Conservation (phyloP, 2,329 filamentous ascomycete species). For the Scopulariopsis brevicaulis region DNA sequence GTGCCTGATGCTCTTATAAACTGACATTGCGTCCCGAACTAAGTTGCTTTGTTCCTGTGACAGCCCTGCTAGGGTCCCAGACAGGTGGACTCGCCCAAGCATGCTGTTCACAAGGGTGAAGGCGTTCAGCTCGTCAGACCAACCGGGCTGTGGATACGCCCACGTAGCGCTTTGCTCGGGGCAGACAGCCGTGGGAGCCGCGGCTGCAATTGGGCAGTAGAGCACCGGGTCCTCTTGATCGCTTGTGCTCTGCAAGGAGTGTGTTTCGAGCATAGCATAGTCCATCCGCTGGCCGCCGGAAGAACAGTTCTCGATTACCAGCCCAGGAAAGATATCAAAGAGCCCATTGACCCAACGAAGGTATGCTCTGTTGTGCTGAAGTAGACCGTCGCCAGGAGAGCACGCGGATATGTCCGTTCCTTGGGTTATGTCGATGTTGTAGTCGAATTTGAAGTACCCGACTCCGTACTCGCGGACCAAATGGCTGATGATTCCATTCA, state of each 20-base stretch:
- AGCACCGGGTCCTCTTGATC: constrained; percentile 20
- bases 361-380: constrained; percentile 20
- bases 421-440: constrained; percentile 21
- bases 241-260: constrained; percentile 20
- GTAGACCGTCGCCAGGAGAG: constrained; percentile 13
- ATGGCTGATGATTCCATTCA: constrained; percentile 13
- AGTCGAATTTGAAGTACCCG: constrained; percentile 24
- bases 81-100: constrained; percentile 18
- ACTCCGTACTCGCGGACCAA: constrained; percentile 15
- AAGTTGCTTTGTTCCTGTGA: constrained; percentile 11
- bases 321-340: constrained; percentile 13
- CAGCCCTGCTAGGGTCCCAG: constrained; percentile 16
- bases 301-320: constrained; percentile 23
- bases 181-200: constrained; percentile 18
- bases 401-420: constrained; percentile 16
- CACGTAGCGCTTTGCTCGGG: constrained; percentile 22
- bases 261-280: constrained; percentile 19
- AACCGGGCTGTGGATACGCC: constrained; percentile 21
- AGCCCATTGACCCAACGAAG: constrained; percentile 17
- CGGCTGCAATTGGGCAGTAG: constrained; percentile 19
- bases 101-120: constrained; percentile 21
- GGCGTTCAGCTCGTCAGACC: constrained; percentile 20
- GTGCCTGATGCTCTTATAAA: constrained; percentile 15
- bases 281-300: constrained; percentile 22
- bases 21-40: constrained; percentile 16